A percentile compares a stretch with the other conserved stretches of the same genome.
Evolutionary conservation across 495 filamentous ascomycete species (phyloP).

Genomic region (Aspergillus campestris): DNA sequence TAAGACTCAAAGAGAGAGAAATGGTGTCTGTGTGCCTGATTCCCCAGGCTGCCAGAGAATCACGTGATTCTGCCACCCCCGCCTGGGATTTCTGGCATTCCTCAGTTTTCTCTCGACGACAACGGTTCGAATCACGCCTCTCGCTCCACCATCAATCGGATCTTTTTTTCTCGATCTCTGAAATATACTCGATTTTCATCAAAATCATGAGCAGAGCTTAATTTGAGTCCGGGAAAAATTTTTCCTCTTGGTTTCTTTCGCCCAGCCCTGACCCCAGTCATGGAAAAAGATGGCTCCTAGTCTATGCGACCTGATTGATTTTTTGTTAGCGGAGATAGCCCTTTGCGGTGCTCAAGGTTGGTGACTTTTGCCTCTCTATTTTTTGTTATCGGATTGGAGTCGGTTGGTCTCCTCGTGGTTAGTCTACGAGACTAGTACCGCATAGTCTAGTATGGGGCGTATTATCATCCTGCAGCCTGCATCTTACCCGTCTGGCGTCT

Average conservation of each 20-base stretch:
- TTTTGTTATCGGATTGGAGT: not conserved
- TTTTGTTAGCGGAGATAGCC: slow-evolving; percentile 64
- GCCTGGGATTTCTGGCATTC: not conserved
- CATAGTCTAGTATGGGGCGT: no score
- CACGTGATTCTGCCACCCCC: slow-evolving; percentile 8
- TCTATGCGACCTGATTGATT: slow-evolving; percentile 63
- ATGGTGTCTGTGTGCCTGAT: not conserved
- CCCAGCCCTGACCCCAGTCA: slow-evolving; percentile 2
- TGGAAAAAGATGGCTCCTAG: slow-evolving; percentile 49
- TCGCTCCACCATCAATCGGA: slow-evolving; percentile 9
- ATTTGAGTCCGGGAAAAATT: not conserved
- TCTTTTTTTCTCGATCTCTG: slow-evolving; percentile 7
- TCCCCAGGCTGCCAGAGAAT: not conserved
- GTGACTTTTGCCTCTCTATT: slow-evolving; percentile 24
- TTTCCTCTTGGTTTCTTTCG: not conserved
- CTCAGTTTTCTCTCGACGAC: slow-evolving; percentile 11
- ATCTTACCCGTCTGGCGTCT: no score
- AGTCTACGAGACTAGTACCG: no score
- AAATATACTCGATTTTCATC: not conserved
- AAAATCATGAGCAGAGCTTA: slow-evolving; percentile 1
- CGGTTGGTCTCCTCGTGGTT: no score
- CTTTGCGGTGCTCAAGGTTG: slow-evolving; percentile 60
- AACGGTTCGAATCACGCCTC: slow-evolving; percentile 31
- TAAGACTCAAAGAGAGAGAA: no score
- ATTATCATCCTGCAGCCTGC: no score